phyloP scores from a whole-genome alignment of 1,284 basidiomycete genomes.

The Trichosporon asahii region DNA sequence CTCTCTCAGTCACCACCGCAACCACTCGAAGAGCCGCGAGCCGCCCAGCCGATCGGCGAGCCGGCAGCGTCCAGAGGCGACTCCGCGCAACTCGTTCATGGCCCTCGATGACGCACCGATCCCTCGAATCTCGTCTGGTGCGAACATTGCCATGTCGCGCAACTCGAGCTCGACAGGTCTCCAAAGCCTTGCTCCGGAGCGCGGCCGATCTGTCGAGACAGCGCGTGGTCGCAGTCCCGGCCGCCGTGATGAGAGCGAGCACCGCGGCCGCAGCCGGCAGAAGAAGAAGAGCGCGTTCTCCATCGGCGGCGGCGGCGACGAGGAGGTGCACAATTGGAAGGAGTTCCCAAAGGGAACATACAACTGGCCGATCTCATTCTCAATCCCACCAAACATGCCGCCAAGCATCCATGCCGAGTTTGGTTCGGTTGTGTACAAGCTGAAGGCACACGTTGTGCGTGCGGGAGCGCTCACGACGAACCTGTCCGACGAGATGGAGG shows the following conservation, averaged over 20 bases:
- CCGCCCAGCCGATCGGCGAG: constrained; percentile 29
- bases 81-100: constrained; percentile 14
- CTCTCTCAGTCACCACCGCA: constrained; percentile 48
- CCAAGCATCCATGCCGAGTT: constrained; percentile 75
- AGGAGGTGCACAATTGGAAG: constrained; percentile 64
- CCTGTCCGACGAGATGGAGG: constrained; percentile 66
- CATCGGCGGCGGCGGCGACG: constrained; percentile 55
- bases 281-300: constrained; percentile 37
- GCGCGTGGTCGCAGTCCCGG: constrained; percentile 23
- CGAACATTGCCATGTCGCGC: constrained; percentile 17
- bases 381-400: constrained; percentile 74
- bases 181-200: neutral
- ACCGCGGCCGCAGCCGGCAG: constrained; percentile 47
- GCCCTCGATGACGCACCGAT: constrained; percentile 14
- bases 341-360: constrained; percentile 92
- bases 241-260: constrained; percentile 35
- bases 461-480: constrained; percentile 77
- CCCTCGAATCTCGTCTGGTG: neutral
- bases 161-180: constrained; percentile 3
- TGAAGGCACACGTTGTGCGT: constrained; percentile 79
- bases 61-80: constrained; percentile 18
- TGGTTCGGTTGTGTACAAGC: constrained; percentile 73
- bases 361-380: constrained; percentile 88
- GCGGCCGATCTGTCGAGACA: neutral
- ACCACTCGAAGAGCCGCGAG: constrained; percentile 30